Evolutionary conservation across 441 rosid species (phyloP).

Genomic region (Erodium texanum): DNA sequence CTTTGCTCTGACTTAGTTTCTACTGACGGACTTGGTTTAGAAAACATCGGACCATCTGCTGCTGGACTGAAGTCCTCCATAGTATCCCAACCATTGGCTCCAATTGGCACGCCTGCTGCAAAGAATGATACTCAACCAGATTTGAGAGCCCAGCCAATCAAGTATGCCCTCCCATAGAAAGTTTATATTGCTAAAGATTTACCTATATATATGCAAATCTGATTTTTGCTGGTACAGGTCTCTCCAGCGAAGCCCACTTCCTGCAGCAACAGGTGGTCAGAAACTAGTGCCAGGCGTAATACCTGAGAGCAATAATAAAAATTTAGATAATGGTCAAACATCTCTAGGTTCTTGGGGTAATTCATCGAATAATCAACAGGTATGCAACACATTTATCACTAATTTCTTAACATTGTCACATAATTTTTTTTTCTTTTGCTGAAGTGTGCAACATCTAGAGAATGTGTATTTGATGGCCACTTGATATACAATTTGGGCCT

Average conservation of each 20-base stretch:
- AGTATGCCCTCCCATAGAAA: slow-evolving; percentile 28
- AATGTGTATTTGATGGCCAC: too few species aligned
- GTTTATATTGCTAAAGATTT: slow-evolving; percentile 14
- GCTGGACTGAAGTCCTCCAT: slow-evolving; percentile 31
- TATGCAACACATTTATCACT: slow-evolving; percentile 17
- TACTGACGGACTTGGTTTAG: slow-evolving; percentile 28
- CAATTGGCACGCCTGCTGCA: slow-evolving; percentile 65
- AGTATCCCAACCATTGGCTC: slow-evolving; percentile 57
- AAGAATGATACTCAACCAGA: slow-evolving; percentile 50
- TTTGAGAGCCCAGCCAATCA: slow-evolving; percentile 40
- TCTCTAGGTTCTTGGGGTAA: slow-evolving; percentile 70
- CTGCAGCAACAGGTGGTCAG: slow-evolving; percentile 35
- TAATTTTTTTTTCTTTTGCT: background rate
- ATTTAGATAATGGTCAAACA: slow-evolving; percentile 51
- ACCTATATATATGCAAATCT: slow-evolving; percentile 14
- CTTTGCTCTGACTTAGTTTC: slow-evolving; percentile 30
- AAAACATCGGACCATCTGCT: slow-evolving; percentile 33
- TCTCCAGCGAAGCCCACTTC: slow-evolving; percentile 34
- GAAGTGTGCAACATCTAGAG: too few species aligned
- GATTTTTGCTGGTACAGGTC: slow-evolving; percentile 38
- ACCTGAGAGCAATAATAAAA: slow-evolving; percentile 49
- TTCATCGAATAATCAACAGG: slow-evolving; percentile 63
- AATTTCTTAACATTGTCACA: background rate
- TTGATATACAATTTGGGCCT: too few species aligned
- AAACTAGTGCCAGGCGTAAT: slow-evolving; percentile 37